phyloP scores from a whole-genome alignment of 257 asterid genomes.

The Parsonsia alboflavescens region DNA sequence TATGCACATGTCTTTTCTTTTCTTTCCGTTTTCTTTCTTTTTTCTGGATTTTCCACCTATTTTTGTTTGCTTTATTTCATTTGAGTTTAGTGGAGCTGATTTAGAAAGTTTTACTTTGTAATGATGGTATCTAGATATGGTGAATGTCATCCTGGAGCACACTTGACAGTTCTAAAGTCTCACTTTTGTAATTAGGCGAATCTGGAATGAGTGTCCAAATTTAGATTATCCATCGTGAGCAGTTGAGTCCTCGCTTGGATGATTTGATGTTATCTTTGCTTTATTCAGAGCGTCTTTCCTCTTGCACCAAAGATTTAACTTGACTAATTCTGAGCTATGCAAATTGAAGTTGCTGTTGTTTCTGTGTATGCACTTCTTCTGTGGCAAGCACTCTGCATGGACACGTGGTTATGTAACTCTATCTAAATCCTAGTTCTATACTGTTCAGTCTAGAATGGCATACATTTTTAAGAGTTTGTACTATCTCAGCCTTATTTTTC shows the following conservation, averaged over 20 bases:
- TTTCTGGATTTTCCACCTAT: neutral
- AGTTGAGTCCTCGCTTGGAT: neutral
- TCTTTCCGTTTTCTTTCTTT: neutral
- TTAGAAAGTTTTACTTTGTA: neutral
- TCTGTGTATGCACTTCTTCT: neutral
- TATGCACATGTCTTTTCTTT: constrained; percentile 10
- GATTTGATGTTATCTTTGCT: neutral
- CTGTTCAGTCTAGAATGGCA: neutral
- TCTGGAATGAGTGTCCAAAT: neutral
- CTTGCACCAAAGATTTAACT: neutral
- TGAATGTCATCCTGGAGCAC: neutral
- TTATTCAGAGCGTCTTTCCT: neutral
- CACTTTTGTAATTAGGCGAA: neutral
- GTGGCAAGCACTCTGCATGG: neutral
- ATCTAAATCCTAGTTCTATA: neutral
- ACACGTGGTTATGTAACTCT: neutral
- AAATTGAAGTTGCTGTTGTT: neutral
- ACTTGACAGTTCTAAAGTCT: neutral
- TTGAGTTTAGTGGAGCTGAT: neutral
- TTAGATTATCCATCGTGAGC: neutral
- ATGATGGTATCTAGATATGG: neutral
- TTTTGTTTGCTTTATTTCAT: neutral
- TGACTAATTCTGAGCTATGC: neutral
- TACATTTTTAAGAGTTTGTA: too few relatives aligned
- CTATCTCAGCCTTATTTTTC: neutral